Conservation (phyloP, 106 monocot species). For the Dendrobium huoshanense region DNA sequence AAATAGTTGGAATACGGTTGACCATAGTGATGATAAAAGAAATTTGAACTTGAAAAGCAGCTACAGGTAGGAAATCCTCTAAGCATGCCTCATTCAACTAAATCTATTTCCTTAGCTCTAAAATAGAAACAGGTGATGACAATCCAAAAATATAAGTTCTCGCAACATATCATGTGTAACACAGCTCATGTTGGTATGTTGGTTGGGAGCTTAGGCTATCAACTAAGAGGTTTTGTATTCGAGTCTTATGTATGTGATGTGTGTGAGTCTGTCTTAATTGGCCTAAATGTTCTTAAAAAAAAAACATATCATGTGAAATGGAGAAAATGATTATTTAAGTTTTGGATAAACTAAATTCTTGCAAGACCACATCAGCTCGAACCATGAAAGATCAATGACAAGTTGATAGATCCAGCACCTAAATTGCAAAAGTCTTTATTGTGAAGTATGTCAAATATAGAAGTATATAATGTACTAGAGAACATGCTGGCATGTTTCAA, state of each 20-base stretch:
- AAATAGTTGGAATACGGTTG: background rate
- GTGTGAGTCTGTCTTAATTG: background rate
- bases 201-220: too few species aligned
- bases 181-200: too few species aligned
- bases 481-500: background rate
- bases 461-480: background rate
- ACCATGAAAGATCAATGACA: background rate
- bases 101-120: background rate
- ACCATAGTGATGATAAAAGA: background rate
- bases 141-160: background rate
- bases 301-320: too few species aligned
- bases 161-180: too few species aligned
- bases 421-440: too few species aligned
- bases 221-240: too few species aligned
- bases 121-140: background rate
- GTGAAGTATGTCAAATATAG: too few species aligned
- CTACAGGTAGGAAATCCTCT: background rate
- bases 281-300: background rate
- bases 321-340: too few species aligned
- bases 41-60: background rate
- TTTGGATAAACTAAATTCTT: too few species aligned
- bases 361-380: background rate
- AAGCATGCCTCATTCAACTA: background rate
- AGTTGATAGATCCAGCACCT: background rate
- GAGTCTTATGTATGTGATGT: too few species aligned